Conservation (phyloP, 2,329 filamentous ascomycete genomes). For the Tolypocladium tropicale region DNA sequence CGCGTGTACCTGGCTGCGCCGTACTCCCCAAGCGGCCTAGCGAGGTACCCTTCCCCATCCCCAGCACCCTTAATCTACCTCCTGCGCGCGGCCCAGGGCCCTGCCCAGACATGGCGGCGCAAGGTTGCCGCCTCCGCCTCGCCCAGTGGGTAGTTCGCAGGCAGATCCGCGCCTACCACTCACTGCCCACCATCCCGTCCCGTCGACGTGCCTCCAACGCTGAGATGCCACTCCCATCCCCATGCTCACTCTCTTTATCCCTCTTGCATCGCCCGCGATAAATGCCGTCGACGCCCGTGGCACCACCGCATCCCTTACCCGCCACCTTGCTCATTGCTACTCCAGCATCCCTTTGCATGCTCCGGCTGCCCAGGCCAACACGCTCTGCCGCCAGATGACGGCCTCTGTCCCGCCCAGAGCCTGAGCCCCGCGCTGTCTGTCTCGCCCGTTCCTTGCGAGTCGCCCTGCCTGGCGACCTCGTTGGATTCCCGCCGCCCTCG, state of each 20-base stretch:
- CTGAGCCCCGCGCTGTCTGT: slow-evolving; percentile 14
- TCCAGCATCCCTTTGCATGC: slow-evolving; percentile 5
- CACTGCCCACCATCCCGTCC: neutral
- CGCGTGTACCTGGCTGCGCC: neutral
- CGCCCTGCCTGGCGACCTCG: slow-evolving; percentile 3
- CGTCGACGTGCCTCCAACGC: neutral
- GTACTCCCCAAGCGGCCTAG: neutral
- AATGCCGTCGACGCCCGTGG: neutral
- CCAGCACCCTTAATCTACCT: neutral
- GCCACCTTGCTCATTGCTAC: slow-evolving; percentile 8
- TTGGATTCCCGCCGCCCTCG: neutral
- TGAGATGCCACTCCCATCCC: neutral
- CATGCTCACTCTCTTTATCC: neutral
- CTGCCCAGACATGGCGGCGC: neutral
- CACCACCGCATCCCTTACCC: neutral
- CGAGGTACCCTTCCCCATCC: neutral
- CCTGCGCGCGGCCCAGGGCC: neutral
- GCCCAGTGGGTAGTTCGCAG: neutral
- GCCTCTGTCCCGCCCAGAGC: slow-evolving; percentile 10
- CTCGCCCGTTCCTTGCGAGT: neutral
- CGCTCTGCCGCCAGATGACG: slow-evolving; percentile 11
- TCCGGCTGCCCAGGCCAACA: neutral
- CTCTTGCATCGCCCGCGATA: neutral
- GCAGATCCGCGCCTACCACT: neutral
- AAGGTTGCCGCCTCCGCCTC: neutral